These are phyloP conservation scores for Stagonosporopsis cucurbitacearum DNA, from an alignment of 2,329 filamentous ascomycete species.

Conservation along the genomic window DNA sequence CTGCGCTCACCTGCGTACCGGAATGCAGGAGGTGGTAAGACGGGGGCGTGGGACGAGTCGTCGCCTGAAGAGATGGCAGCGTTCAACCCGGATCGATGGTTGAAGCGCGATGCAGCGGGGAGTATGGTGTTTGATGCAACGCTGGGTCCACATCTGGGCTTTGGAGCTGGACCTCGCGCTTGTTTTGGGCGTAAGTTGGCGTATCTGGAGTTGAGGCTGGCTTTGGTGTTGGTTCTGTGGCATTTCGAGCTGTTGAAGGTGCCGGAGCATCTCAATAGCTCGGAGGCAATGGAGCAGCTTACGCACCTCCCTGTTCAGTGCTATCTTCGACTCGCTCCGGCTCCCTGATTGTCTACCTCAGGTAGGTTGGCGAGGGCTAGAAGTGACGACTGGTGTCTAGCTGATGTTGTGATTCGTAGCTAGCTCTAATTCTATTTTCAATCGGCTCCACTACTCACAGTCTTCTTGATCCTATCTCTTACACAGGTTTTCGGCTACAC, in stretches of 20 bases:
- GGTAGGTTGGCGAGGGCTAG: neutral
- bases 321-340: conserved; percentile 24
- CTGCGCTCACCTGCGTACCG: conserved; percentile 40
- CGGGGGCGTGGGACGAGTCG: conserved; percentile 31
- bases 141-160: conserved; percentile 33
- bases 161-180: conserved; percentile 32
- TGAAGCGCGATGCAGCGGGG: conserved; percentile 31
- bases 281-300: conserved; percentile 31
- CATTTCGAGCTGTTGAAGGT: conserved; percentile 33
- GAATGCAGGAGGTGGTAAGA: conserved; percentile 29
- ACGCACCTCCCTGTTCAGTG: conserved; percentile 37
- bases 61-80: conserved; percentile 26
- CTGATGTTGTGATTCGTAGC: neutral
- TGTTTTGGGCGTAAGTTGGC: conserved; percentile 40
- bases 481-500: no score
- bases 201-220: conserved; percentile 35
- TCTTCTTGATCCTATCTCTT: no score
- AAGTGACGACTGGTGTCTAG: neutral
- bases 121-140: conserved; percentile 23
- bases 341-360: neutral
- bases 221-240: conserved; percentile 39
- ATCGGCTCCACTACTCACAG: no score
- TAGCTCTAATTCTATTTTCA: neutral
- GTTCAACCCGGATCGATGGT: conserved; percentile 53
- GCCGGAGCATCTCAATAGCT: conserved; percentile 29